Conservation (phyloP, 768 basidiomycete genomes). For the Galerina sulciceps region DNA sequence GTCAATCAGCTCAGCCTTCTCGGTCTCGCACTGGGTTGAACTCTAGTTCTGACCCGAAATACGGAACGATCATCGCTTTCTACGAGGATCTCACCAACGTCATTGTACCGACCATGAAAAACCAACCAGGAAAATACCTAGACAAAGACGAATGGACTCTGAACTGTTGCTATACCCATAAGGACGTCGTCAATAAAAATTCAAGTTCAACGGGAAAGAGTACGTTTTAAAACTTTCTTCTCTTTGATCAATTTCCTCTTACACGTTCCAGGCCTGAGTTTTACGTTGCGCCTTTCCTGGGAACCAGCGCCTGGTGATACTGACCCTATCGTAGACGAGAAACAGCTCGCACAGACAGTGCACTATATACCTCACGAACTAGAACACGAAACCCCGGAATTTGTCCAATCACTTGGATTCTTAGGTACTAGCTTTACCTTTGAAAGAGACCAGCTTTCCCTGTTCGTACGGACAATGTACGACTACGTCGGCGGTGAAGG, state of each 20-base stretch:
- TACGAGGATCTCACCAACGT: slow-evolving; percentile 90
- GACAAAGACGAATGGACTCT: slow-evolving; percentile 64
- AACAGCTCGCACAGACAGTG: slow-evolving; percentile 49
- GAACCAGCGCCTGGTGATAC: slow-evolving; percentile 36
- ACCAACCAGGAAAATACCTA: slow-evolving; percentile 36
- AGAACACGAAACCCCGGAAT: slow-evolving; percentile 61
- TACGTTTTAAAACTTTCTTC: slow-evolving; percentile 28
- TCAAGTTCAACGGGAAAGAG: slow-evolving; percentile 34
- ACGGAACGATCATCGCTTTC: slow-evolving; percentile 63
- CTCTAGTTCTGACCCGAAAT: slow-evolving; percentile 56
- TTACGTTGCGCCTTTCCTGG: slow-evolving; percentile 55
- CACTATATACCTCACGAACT: slow-evolving; percentile 69
- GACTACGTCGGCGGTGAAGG: slow-evolving; percentile 49
- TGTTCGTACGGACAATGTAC: slow-evolving; percentile 68
- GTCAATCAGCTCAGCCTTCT: slow-evolving; percentile 44
- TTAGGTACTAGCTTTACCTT: slow-evolving; percentile 72
- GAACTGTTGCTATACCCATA: slow-evolving; percentile 70
- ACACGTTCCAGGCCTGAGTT: slow-evolving; percentile 54
- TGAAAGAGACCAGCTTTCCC: slow-evolving; percentile 61
- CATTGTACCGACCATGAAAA: slow-evolving; percentile 65
- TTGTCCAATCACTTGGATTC: slow-evolving; percentile 64
- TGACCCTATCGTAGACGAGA: slow-evolving; percentile 34
- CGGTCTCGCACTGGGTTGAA: slow-evolving; percentile 36
- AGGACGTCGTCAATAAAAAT: slow-evolving; percentile 33
- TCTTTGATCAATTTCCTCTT: neutral